These are phyloP conservation scores for Alternaria burnsii DNA, from an alignment of 2,329 filamentous ascomycete genomes.

Conservation along the genomic window DNA sequence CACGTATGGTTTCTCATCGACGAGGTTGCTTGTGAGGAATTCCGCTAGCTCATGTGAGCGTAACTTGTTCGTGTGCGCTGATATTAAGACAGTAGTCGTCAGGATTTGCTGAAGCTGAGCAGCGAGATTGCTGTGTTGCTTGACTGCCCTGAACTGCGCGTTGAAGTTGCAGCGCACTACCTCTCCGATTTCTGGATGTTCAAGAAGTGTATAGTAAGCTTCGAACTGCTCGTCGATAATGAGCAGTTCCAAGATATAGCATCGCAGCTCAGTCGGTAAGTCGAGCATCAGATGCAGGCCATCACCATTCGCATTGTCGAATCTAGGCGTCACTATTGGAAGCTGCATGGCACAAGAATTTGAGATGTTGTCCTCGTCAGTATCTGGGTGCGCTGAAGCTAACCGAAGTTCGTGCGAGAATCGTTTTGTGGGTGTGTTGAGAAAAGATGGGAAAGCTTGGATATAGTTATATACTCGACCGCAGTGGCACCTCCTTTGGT, in stretches of 20 bases:
- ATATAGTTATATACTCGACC: not conserved
- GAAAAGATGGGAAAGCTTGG: not conserved
- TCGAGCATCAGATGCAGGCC: constrained; percentile 1
- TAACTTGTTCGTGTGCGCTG: not conserved
- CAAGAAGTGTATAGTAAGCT: constrained; percentile 1
- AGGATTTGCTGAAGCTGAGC: constrained; percentile 6
- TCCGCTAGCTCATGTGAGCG: not conserved
- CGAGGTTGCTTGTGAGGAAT: not conserved
- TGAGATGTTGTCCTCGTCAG: not conserved
- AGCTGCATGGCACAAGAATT: not conserved
- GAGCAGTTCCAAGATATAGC: not conserved
- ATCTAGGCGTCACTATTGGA: not conserved
- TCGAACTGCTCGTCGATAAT: not conserved
- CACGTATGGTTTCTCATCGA: not conserved
- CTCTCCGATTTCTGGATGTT: constrained; percentile 1
- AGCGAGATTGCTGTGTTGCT: not conserved
- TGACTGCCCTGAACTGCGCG: constrained; percentile 2
- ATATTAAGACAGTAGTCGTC: not conserved
- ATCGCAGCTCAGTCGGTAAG: constrained; percentile 3
- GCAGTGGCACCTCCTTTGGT: not conserved
- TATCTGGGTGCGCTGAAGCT: rapidly evolving
- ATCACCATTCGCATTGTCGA: not conserved
- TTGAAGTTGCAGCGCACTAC: constrained; percentile 10
- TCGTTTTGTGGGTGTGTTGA: not conserved
- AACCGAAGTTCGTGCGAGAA: rapidly evolving